Evolutionary conservation across 306 rosid species (phyloP).

Genomic region (Ormosia emarginata): DNA sequence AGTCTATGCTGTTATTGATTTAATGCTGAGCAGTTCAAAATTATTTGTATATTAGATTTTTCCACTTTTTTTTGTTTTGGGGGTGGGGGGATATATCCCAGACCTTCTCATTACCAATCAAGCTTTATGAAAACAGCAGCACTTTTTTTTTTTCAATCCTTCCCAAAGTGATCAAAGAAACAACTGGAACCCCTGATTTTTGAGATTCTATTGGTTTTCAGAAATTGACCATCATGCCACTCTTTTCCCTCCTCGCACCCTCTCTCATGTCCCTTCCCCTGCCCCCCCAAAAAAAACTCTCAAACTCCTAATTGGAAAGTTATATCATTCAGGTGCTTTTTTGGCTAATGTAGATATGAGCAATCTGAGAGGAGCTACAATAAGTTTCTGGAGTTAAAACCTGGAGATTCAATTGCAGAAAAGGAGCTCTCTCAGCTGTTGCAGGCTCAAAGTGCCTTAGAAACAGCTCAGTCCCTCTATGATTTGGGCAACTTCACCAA

Average conservation of each 20-base stretch:
- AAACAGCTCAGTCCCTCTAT: conserved; percentile 69
- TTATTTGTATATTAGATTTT: neutral
- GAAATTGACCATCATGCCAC: neutral
- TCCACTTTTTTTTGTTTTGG: neutral
- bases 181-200: neutral
- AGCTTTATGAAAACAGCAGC: neutral
- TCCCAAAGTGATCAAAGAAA: conserved; percentile 3
- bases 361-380: conserved; percentile 87
- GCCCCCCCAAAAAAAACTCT: conserved; percentile 18
- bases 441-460: conserved; percentile 83
- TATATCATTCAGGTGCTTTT: conserved; percentile 99
- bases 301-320: conserved; percentile 75
- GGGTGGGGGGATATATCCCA: neutral
- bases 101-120: neutral
- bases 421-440: conserved; percentile 92
- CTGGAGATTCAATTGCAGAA: conserved; percentile 59
- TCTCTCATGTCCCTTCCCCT: conserved; percentile 22
- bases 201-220: conserved; percentile 20
- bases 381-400: conserved; percentile 79
- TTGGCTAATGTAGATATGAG: conserved; percentile 98
- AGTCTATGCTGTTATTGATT: neutral
- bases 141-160: neutral
- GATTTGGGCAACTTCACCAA: conserved; percentile 59
- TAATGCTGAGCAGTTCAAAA: neutral
- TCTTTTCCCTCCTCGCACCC: neutral